Base-by-base conservation (phyloP, 495 filamentous ascomycete genomes). In the Xanthoparmelia taractica region DNA sequence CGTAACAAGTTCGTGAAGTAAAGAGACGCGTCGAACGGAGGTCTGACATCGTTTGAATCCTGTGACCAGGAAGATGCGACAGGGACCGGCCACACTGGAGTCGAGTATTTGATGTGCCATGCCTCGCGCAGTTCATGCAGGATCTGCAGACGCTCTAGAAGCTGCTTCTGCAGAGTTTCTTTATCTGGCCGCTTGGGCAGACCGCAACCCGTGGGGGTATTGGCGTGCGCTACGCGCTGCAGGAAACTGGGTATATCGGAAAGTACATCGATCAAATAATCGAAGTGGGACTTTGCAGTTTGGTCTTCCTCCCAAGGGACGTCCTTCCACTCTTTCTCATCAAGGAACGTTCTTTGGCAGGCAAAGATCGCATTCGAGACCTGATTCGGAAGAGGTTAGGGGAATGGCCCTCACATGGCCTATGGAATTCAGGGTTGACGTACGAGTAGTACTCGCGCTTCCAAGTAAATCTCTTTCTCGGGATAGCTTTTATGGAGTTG, bases 271-370 rank as follows among this genome's bases (percentile, higher is more conserved):
- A 58, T 29, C 4, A 63, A 17, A 38, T 50, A 58, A 17, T 63
- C 61, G 37, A 45, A 57, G 12, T 8, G 8, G 4, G 52, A 20
- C 20, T 63, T 63, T 33, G 38, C 29, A 18, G 33, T 18, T 17
- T n/a, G 5, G 29, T 58, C 54, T 10, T 57, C 61, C 54, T 63
- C 61, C 61, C 61, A 63, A 4, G 61, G 61, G 7, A 47, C 40
- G 8, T 56, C 47, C 34, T 63, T 63, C 61, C 61, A 63, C 37
- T 18, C 5, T 34, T 23, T 38, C 20, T 63, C 61, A 8, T 63
- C 61, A 34, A 63, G 61, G 57, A 63, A 63, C 15, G 54, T 58
- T 31, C 61, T 63, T 58, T 58, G 54, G n/a, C 61, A 63, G 20
- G 17, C 4, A 47, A 45, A 20, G 6, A 63, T 27, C 5, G 20